Base-by-base conservation (phyloP, 257 asterid species). In the Solanum medicagineum region DNA sequence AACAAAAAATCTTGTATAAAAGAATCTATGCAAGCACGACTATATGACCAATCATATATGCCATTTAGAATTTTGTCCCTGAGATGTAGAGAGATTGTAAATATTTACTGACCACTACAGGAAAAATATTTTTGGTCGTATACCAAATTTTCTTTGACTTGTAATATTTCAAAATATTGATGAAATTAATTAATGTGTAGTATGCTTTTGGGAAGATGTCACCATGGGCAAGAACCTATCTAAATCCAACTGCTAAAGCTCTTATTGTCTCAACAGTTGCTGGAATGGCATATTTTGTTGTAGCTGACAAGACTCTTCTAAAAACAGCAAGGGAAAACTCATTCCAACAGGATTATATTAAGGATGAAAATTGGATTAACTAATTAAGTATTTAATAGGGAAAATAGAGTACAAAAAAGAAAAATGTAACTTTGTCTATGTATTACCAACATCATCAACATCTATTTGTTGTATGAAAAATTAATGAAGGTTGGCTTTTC, bases 281-380 rank as follows among this genome's bases (percentile, higher is more conserved):
- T 45, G 99, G 98, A 73, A 92, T 94, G 98, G 92, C 98, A 8
- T 95, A 94, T 53, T 95, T 95, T 92, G 89, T 95, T 20, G 98
- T 95, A 75, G 98, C 98, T 16, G 99, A 95, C 92, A 95, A 94
- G 92, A 94, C 98, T 22, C 85, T 94, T 49, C 92, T 94, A 59
- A 96, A 95, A 8, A 90, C 89, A 0, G 99, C 99, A 6, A 90
- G 98, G 11, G 83, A 89, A 17, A 94, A 94, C 90, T 93, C 99
- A 75, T 91, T 95, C 89, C 88, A 86, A 44, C 51, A 69, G 9
- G 22, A 40, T 47, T 22, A 66, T 29, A 29, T 32, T 66, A 42
- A 83, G 75, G 24, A 15, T 44, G 45, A 75, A 15, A 75, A 24
- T 8, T 75, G n/a, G 14, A 75, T 75, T 6, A 75, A 32, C 1